phyloP scores from a whole-genome alignment of 805 yeast species.

The Wickerhamomyces mucosus region DNA sequence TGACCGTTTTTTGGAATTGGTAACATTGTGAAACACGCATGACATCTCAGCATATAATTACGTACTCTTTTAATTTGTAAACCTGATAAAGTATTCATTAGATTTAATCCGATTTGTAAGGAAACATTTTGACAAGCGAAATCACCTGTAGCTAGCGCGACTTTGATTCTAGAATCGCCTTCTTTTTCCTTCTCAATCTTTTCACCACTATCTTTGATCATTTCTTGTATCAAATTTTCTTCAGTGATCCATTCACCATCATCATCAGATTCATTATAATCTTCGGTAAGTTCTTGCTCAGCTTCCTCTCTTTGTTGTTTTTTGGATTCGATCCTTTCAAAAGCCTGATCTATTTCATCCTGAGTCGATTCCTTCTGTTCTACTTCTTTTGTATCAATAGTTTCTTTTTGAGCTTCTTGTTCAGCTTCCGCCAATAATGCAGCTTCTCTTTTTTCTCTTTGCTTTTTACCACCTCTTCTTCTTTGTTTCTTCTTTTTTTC shows the following conservation, averaged over 20 bases:
- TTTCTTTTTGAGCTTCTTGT: slow-evolving; percentile 21
- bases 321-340: slow-evolving; percentile 2
- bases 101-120: slow-evolving; percentile 78
- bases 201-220: slow-evolving; percentile 62
- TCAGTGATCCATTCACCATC: slow-evolving; percentile 95
- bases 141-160: slow-evolving; percentile 90
- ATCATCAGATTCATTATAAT: slow-evolving; percentile 48
- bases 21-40: slow-evolving; percentile 83
- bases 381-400: slow-evolving; percentile 3
- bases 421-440: slow-evolving; percentile 21
- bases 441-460: slow-evolving; percentile 47
- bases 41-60: slow-evolving; percentile 92
- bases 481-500: slow-evolving; percentile 30
- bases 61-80: slow-evolving; percentile 75
- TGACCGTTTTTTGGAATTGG: slow-evolving; percentile 71
- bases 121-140: slow-evolving; percentile 96
- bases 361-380: slow-evolving; percentile 4
- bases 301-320: neutral
- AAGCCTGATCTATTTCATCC: slow-evolving; percentile 3
- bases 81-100: slow-evolving; percentile 81
- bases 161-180: slow-evolving; percentile 37
- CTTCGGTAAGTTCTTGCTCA: slow-evolving; percentile 17
- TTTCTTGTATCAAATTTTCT: slow-evolving; percentile 64
- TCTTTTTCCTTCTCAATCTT: slow-evolving; percentile 32
- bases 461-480: slow-evolving; percentile 60